Conservation (phyloP, 108 stramenopile genomes). For the Pseudonitzschia delicatissima region DNA sequence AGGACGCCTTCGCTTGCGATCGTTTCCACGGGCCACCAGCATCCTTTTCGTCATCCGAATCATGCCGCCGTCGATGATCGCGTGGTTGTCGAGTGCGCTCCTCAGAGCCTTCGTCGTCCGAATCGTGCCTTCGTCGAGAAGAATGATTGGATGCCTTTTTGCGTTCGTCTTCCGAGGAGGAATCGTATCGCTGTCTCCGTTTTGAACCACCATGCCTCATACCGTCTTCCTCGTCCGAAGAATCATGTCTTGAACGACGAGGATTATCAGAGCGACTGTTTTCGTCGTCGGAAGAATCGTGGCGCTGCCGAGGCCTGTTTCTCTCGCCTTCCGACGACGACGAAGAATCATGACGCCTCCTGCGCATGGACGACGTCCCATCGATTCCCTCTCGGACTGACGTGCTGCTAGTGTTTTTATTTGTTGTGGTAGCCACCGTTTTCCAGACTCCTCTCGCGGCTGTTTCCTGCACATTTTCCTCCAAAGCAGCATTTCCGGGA, state of each 20-base stretch:
- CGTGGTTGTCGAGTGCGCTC: background rate
- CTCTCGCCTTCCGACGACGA: background rate
- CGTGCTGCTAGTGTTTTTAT: background rate
- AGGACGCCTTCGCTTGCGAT: too few relatives aligned
- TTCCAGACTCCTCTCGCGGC: background rate
- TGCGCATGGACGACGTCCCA: background rate
- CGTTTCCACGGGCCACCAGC: background rate
- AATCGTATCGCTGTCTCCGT: background rate
- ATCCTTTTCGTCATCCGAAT: constrained; percentile 8
- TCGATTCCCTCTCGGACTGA: background rate
- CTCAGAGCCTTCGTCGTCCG: too few relatives aligned
- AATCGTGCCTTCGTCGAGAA: background rate
- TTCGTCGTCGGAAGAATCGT: background rate
- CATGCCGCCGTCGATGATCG: background rate
- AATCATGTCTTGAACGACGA: constrained; percentile 5
- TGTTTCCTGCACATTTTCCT: background rate
- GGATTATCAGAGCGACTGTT: too few relatives aligned
- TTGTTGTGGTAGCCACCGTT: background rate
- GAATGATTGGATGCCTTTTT: background rate
- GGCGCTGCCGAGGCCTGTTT: background rate
- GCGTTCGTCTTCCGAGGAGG: background rate
- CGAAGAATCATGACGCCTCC: too few relatives aligned
- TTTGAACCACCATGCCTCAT: too few relatives aligned
- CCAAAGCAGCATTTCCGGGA: background rate
- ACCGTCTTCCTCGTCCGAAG: background rate